phyloP scores from a whole-genome alignment of 106 monocot species.

The Ottelia alismoides region DNA sequence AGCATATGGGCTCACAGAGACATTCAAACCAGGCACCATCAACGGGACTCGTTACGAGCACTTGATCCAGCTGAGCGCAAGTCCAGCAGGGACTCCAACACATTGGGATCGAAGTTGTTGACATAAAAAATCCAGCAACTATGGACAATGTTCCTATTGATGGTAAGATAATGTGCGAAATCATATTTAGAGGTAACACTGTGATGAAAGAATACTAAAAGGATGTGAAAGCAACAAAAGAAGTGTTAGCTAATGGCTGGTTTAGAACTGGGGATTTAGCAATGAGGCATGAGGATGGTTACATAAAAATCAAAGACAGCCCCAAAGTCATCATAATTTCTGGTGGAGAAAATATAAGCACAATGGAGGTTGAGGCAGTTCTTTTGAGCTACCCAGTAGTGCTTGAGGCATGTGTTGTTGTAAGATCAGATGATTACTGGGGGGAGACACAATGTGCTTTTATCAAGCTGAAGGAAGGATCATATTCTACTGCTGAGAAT shows the following conservation, averaged over 20 bases:
- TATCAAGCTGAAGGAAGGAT: not conserved
- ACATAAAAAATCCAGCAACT: no score
- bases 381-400: no score
- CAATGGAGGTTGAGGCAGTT: slow-evolving; percentile 39
- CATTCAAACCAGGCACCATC: no score
- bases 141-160: no score
- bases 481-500: slow-evolving; percentile 15
- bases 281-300: slow-evolving; percentile 13
- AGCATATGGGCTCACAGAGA: no score
- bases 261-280: slow-evolving; percentile 4
- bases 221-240: not conserved
- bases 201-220: no score
- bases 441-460: slow-evolving; percentile 30
- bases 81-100: no score
- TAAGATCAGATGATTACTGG: slow-evolving; percentile 10
- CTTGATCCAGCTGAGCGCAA: no score
- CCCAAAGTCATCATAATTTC: slow-evolving; percentile 7
- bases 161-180: no score
- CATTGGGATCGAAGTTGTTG: no score
- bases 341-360: slow-evolving; percentile 19
- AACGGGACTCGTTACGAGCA: no score
- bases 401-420: slow-evolving; percentile 8
- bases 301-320: slow-evolving; percentile 19
- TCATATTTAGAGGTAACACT: no score
- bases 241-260: not conserved